Evolutionary conservation across 257 asterid species (phyloP), one percentile per base, ranked within the genome.

Genomic region (Solanum ossicruentum): DNA sequence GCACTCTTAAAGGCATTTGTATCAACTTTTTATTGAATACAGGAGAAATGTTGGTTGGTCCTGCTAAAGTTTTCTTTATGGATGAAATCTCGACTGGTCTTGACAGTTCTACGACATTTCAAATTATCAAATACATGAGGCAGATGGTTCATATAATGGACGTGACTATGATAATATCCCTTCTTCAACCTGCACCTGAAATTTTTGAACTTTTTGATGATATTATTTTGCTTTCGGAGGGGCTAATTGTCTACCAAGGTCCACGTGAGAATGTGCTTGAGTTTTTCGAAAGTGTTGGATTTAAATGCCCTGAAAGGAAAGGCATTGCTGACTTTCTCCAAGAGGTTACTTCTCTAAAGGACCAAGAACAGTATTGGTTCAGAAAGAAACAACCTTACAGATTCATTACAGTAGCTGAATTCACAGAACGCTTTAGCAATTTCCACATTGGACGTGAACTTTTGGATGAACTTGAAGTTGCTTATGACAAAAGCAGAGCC

Each of bases 41-140:
- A 93, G 99, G 99, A 86, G 99, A 96, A 91, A 92, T 96, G 97
- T 85, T 96, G 92, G 98, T 92, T 26, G 98, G 99, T 63, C 98
- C 99, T 1, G 98, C 98, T 21, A 96, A 96, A 88, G 98, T 95
- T 77, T 95, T 91, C 92, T 96, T 86, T 93, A 96, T 96, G 99
- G 99, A 96, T 57, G 99, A 96, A 88, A 96, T 96, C 86, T 96
- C 99, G 36, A 96, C 98, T 3, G 99, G 99, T 47, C 97, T 96
- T 21, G 99, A 96, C 85, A 96, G 99, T 63, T 93, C 98, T 60
- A 96, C 99, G 6, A 96, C 98, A 1, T 95, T 86, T 89, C 99
- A 95, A 84, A 95, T 96, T 32, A 58, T 92, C 36, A 96, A 94
- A 91, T 92, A 88, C 88, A 92, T 95, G 98, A 91, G 93, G 84